Percentiles rank a stretch among this genome's conserved stretches.
Evolutionary conservation across 495 filamentous ascomycete genomes (phyloP).

Genomic region (Trichoderma gamsii): DNA sequence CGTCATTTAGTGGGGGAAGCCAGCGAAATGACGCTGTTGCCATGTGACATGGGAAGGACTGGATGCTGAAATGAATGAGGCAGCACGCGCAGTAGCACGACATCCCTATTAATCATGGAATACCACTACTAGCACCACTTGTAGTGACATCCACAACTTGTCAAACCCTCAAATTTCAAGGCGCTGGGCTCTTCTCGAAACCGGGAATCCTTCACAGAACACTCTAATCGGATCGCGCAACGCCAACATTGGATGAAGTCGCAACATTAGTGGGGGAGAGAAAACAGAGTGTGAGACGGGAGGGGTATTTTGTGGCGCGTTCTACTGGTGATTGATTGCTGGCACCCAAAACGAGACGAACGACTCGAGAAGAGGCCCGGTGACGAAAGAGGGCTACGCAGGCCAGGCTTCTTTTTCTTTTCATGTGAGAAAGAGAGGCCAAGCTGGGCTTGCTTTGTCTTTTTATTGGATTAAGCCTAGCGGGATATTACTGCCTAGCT

Average conservation of each 20-base stretch:
- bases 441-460: background rate
- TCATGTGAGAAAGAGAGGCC: background rate
- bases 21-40: background rate
- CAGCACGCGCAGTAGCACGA: too few relatives aligned
- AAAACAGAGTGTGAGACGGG: background rate
- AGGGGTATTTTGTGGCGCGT: slow-evolving; percentile 2
- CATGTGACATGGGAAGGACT: background rate
- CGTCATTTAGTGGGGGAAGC: background rate
- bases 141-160: background rate
- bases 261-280: background rate
- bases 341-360: background rate
- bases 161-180: background rate
- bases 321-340: background rate
- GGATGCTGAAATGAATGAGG: too few relatives aligned
- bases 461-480: background rate
- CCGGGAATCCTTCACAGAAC: background rate
- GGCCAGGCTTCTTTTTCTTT: too few relatives aligned
- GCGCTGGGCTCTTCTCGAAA: background rate
- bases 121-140: background rate
- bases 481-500: background rate
- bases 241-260: background rate
- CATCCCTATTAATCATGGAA: too few relatives aligned
- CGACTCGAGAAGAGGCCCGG: background rate
- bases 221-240: background rate
- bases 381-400: background rate